phyloP scores from a whole-genome alignment of 805 yeast genomes.

The Yamadazyma sp. region DNA sequence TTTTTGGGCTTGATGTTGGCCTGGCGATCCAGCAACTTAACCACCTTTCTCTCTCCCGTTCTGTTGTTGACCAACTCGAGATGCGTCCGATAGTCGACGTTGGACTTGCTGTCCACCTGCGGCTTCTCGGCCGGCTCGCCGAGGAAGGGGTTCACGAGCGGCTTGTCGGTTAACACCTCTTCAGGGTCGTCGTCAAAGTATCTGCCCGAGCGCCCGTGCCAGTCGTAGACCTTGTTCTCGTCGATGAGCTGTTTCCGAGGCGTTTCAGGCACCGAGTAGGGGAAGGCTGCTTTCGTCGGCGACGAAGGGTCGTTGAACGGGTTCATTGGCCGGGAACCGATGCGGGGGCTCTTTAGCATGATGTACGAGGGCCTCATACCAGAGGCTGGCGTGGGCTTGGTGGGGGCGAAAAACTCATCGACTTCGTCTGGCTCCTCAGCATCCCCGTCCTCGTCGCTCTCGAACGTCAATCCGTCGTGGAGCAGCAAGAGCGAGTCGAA shows the following conservation, averaged over 20 bases:
- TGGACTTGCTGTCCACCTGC: not conserved
- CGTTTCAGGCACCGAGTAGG: constrained; percentile 22
- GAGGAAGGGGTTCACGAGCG: constrained; percentile 26
- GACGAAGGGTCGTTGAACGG: constrained; percentile 8
- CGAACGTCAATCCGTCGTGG: constrained; percentile 27
- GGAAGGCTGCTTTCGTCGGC: constrained; percentile 5
- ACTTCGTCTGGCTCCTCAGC: constrained; percentile 15
- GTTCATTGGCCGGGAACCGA: not conserved
- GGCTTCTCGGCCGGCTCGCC: not conserved
- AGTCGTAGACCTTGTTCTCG: constrained; percentile 31
- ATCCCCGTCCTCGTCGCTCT: constrained; percentile 21
- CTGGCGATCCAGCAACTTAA: constrained; percentile 33
- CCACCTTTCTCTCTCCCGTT: constrained; percentile 36
- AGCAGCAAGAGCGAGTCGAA: constrained; percentile 20
- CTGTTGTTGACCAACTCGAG: constrained; percentile 33
- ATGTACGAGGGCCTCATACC: constrained; percentile 7
- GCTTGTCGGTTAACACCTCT: constrained; percentile 7
- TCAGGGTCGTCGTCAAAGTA: constrained; percentile 32
- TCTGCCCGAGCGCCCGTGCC: constrained; percentile 39
- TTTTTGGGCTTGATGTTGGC: constrained; percentile 38
- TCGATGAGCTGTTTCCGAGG: constrained; percentile 33
- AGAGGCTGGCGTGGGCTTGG: constrained; percentile 8
- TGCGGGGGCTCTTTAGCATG: constrained; percentile 1
- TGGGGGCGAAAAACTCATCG: constrained; percentile 17
- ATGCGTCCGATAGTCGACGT: constrained; percentile 24